Evolutionary conservation across 345 rosid genomes (phyloP).

Genomic region (Euphorbia lathyris): DNA sequence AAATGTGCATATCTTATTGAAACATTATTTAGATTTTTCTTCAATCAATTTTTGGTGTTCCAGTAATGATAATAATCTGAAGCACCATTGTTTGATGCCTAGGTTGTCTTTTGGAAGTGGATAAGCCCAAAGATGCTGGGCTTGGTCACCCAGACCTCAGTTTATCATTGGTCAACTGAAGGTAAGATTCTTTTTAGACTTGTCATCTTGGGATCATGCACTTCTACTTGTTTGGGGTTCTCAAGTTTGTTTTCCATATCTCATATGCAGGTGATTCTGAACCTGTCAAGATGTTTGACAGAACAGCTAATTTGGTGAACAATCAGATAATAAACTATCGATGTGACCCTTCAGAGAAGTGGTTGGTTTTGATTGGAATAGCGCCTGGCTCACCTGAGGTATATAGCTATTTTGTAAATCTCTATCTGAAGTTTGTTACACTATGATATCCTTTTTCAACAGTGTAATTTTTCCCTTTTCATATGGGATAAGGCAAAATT

Average conservation of each 20-base stretch:
- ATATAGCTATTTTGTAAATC: conserved; percentile 11
- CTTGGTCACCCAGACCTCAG: conserved; percentile 79
- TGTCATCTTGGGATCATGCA: background rate
- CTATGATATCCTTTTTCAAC: background rate
- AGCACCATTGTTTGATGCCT: conserved; percentile 7
- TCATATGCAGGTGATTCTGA: conserved; percentile 74
- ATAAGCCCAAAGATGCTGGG: conserved; percentile 90
- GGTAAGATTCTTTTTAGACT: conserved; percentile 39
- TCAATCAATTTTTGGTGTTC: background rate
- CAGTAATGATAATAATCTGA: background rate
- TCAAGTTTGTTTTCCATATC: background rate
- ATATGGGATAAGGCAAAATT: background rate
- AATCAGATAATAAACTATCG: conserved; percentile 96
- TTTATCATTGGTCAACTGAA: conserved; percentile 98
- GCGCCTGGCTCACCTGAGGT: conserved; percentile 99
- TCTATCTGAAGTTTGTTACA: background rate
- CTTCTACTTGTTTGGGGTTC: background rate
- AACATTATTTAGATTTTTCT: background rate
- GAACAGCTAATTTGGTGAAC: conserved; percentile 86
- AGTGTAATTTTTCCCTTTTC: background rate
- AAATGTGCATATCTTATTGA: background rate
- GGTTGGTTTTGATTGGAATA: conserved; percentile 97
- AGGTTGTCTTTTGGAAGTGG: conserved; percentile 99
- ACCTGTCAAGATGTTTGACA: conserved; percentile 94
- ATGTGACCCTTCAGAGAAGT: conserved; percentile 92